phyloP scores from a whole-genome alignment of 257 asterid genomes.

The Echium plantagineum region DNA sequence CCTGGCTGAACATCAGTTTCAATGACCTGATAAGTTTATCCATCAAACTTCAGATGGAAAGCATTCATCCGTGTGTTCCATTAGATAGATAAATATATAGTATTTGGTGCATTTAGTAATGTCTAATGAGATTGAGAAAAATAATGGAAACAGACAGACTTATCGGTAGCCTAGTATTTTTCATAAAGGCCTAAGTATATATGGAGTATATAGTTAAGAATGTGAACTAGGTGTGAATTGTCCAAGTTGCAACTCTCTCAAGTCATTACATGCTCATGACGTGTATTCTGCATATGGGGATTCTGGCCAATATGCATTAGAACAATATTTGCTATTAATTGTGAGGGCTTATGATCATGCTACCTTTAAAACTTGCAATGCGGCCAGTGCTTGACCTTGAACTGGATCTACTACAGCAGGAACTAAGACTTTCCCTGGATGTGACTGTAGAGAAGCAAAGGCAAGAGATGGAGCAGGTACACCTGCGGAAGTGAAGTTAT shows the following conservation, averaged over 20 bases:
- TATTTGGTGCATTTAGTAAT: not conserved
- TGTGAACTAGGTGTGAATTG: too few species aligned
- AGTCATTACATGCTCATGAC: too few species aligned
- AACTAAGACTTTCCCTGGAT: slow-evolving; percentile 85
- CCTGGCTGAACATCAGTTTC: slow-evolving; percentile 91
- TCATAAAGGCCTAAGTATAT: too few species aligned
- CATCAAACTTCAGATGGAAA: not conserved
- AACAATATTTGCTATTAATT: too few species aligned
- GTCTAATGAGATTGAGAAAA: not conserved
- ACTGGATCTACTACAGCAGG: slow-evolving; percentile 92
- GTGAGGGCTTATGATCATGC: slow-evolving; percentile 3
- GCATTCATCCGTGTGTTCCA: not conserved
- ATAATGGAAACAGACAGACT: not conserved
- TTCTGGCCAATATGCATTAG: too few species aligned
- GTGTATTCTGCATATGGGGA: too few species aligned
- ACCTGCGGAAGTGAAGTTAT: slow-evolving; percentile 58
- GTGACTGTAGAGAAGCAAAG: slow-evolving; percentile 61
- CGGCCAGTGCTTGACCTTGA: slow-evolving; percentile 77
- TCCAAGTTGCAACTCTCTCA: too few species aligned
- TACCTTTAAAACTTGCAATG: slow-evolving; percentile 77
- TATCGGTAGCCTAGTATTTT: too few species aligned
- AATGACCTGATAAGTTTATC: slow-evolving; percentile 44
- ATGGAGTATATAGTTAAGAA: too few species aligned
- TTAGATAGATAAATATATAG: not conserved
- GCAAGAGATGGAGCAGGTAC: slow-evolving; percentile 91